Evolutionary conservation across 164 flowering plant species (phyloP).

Genomic region (Houttuynia cordata): DNA sequence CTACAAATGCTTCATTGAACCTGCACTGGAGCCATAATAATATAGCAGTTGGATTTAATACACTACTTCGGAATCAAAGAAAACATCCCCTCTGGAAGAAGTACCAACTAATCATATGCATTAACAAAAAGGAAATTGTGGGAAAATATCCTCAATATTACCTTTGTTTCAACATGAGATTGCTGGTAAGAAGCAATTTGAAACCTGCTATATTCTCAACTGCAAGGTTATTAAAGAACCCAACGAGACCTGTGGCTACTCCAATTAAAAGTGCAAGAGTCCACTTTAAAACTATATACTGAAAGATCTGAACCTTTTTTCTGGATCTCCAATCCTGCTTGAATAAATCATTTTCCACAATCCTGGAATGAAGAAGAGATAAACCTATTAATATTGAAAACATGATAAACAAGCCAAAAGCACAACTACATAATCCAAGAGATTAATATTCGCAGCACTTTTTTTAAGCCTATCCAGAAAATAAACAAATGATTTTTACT

Average conservation of each 20-base stretch:
- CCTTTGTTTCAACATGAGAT: conserved; percentile 52
- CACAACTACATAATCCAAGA: too few relatives aligned
- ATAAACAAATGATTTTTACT: too few relatives aligned
- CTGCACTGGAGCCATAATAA: conserved; percentile 38
- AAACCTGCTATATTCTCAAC: conserved; percentile 90
- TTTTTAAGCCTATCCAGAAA: too few relatives aligned
- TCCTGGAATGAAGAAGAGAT: conserved; percentile 31
- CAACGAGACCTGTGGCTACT: conserved; percentile 53
- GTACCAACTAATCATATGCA: not conserved
- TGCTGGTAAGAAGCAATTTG: conserved; percentile 50
- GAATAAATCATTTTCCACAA: conserved; percentile 74
- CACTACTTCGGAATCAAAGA: not conserved
- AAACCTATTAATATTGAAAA: not conserved
- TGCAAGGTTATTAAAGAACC: conserved; percentile 65
- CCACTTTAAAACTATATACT: conserved; percentile 84
- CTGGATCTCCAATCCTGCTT: conserved; percentile 95
- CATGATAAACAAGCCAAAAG: too few relatives aligned
- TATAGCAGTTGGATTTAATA: conserved; percentile 3
- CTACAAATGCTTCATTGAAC: conserved; percentile 48
- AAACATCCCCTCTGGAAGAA: not conserved
- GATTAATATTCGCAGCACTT: too few relatives aligned
- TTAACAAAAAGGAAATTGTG: not conserved
- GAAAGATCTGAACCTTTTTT: conserved; percentile 56
- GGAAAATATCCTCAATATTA: not conserved
- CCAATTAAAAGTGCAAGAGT: conserved; percentile 75